Conservation (phyloP, 2,329 filamentous ascomycete genomes). For the Claviceps monticola region DNA sequence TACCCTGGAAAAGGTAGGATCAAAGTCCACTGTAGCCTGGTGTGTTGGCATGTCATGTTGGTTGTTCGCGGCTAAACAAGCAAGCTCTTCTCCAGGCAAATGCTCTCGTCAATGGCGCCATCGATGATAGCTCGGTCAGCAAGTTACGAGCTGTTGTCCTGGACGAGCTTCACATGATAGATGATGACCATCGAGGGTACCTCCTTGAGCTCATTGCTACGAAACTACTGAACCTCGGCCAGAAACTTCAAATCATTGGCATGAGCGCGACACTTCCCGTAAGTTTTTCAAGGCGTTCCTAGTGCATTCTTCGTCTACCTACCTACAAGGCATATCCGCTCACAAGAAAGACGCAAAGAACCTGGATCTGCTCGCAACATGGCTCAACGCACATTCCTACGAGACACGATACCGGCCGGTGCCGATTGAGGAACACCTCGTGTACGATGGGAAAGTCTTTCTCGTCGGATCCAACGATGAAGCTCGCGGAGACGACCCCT, state of each 20-base stretch:
- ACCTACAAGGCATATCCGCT: neutral
- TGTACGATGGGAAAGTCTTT: conserved; percentile 57
- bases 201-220: conserved; percentile 61
- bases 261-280: conserved; percentile 72
- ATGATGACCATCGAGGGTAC: conserved; percentile 63
- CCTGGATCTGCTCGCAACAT: conserved; percentile 51
- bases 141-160: conserved; percentile 54
- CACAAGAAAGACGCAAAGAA: conserved; percentile 34
- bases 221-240: conserved; percentile 55
- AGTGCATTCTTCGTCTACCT: neutral
- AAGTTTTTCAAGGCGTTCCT: conserved; percentile 12
- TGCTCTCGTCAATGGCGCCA: conserved; percentile 56
- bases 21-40: neutral
- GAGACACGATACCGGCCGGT: conserved; percentile 60
- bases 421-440: conserved; percentile 62
- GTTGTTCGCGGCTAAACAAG: conserved; percentile 2
- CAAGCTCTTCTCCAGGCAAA: conserved; percentile 42
- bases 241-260: conserved; percentile 56
- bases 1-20: conserved; percentile 56
- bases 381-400: conserved; percentile 59
- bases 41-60: neutral
- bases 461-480: conserved; percentile 40
- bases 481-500: conserved; percentile 40
- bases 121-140: conserved; percentile 54
- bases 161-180: conserved; percentile 72